Base-by-base conservation (phyloP, 2,329 filamentous ascomycete species). In the Cladosporium halotolerans region DNA sequence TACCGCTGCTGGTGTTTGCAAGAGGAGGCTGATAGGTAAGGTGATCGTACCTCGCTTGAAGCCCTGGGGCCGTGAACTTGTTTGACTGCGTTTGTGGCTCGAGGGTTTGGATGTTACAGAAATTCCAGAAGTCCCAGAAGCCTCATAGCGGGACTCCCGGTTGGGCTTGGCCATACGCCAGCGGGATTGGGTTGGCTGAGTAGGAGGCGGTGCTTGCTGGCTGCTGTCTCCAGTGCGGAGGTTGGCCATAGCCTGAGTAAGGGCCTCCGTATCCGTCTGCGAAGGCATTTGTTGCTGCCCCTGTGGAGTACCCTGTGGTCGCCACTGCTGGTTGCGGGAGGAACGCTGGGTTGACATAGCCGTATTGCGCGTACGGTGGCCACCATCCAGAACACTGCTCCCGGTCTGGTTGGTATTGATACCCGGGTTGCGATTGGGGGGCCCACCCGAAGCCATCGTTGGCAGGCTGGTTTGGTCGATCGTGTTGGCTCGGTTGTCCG, bases 321-420 rank as follows among this genome's bases (percentile, higher is more conserved):
- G 40, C 48, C 48, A 51, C 48, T 51, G 40, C 16, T 10, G 42
- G 48, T 34, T 44, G 40, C 11, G 48, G 18, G 11, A 51, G 18
- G 40, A 51, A 51, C 14, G 48, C 48, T 11, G 40, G 48, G 33
- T 51, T 51, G 40, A 51, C 38, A 40, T 51, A 33, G 48, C 48
- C 48, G 9, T 44, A 43, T 19, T 51, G 48, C 38, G 48, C 32
- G 34, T 51, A 44, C 11, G 19, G 16, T 38, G 36, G 31, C 16
- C 31, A 28, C 23, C 23, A 7, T 28, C 23, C 23, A 28, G 7
- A 28, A 1, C 10, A 39, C 11, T 51, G 19, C n/a, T 31, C 11
- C 14, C 9, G 3, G 13, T 10, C 7, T 19, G n/a, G 18, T 16
- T 36, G 32, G 13, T 11, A 13, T 44, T 38, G 48, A 23, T 18